Base-by-base conservation (phyloP, 768 basidiomycete genomes). In the Candolleomyces efflorescens region DNA sequence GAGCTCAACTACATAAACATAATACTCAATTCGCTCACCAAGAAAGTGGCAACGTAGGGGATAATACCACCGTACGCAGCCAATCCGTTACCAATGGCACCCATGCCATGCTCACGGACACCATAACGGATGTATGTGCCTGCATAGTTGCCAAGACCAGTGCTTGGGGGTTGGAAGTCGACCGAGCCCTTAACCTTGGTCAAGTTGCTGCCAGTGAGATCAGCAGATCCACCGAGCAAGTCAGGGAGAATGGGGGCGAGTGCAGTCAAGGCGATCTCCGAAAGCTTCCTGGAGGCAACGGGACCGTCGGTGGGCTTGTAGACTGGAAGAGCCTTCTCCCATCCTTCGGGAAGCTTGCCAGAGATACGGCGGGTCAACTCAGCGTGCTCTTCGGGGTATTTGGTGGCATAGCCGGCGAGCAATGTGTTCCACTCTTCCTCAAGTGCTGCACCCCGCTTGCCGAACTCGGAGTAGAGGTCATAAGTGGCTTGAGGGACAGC, bases 51-150 rank as follows among this genome's bases (percentile, higher is more conserved):
- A 61, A 89, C 82, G 71, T 92, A 94, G 45, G 94, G 94, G 60
- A 96, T 83, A 67, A 95, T 85, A 65, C 85, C 92, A 59, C 94
- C 94, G 73, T 97, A 98, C 2, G 94, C 94, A 60, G 79, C 72
- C 60, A 95, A 71, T 69, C 94, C 94, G 71, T 97, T 97, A 63
- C 87, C 92, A 66, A 98, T 94, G 55, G 94, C 95, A 65, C 89
- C 91, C 94, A 97, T 98, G 64, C 80, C 95, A 73, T 98, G 95
- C 73, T 98, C 95, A 73, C 95, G 91, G 57, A 98, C 94, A 83
- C 95, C 95, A 76, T 90, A 98, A 55, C 94, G 90, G 70, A 98
- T 85, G 72, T 98, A 97, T 48, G 87, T 89, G 53, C 95, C 95
- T 56, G 84, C 74, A 73, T 94, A 96, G 59, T 71, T 80, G 58